Percentiles rank a stretch among this genome's conserved stretches.
phyloP scores from a whole-genome alignment of 805 yeast species.

The Babjeviella inositovora region DNA sequence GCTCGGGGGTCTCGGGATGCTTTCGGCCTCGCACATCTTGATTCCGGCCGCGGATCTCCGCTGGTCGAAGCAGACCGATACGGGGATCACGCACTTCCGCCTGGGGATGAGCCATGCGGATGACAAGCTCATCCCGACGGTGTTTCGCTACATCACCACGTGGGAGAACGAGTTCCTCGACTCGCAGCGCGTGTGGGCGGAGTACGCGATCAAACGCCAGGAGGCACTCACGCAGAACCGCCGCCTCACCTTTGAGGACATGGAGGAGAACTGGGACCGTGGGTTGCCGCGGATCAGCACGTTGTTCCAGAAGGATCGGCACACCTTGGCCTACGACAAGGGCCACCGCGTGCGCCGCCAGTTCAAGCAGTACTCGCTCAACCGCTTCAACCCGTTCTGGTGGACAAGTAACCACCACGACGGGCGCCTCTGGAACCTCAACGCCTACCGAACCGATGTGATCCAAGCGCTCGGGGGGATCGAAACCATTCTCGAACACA shows the following conservation, averaged over 20 bases:
- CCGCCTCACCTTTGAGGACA: conserved; percentile 78
- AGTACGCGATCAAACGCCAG: conserved; percentile 76
- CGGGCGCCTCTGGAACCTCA: conserved; percentile 89
- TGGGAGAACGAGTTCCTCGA: conserved; percentile 96
- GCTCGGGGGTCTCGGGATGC: conserved; percentile 94
- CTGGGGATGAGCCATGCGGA: conserved; percentile 83
- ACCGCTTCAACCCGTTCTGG: conserved; percentile 84
- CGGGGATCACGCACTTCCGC: conserved; percentile 88
- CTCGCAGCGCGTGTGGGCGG: conserved; percentile 96
- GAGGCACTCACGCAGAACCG: conserved; percentile 80
- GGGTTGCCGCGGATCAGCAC: conserved; percentile 96
- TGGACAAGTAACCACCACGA: conserved; percentile 92
- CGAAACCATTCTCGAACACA: conserved; percentile 89
- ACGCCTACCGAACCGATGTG: conserved; percentile 87
- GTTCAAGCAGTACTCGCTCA: conserved; percentile 56
- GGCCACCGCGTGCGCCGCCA: conserved; percentile 79
- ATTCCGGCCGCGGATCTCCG: conserved; percentile 86
- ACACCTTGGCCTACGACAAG: conserved; percentile 85
- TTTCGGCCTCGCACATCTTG: conserved; percentile 89
- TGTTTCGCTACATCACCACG: conserved; percentile 80
- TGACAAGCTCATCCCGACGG: conserved; percentile 75
- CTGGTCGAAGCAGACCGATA: conserved; percentile 88
- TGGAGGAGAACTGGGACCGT: conserved; percentile 91
- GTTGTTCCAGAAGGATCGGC: conserved; percentile 86
- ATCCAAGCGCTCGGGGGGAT: conserved; percentile 96